phyloP scores from a whole-genome alignment of 257 asterid species.

The Linderniella brevidens region DNA sequence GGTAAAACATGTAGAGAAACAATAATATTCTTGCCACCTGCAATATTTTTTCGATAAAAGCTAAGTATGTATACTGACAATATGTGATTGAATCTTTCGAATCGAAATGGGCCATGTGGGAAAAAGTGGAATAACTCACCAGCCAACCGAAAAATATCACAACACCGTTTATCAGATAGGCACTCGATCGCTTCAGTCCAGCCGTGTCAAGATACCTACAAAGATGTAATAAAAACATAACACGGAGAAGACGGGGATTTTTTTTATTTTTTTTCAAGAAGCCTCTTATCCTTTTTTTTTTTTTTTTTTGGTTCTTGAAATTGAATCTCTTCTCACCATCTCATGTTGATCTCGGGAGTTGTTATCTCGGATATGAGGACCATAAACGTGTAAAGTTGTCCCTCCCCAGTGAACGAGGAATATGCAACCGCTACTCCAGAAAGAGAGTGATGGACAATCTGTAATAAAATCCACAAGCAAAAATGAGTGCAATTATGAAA shows the following conservation, averaged over 20 bases:
- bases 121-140: constrained; percentile 27
- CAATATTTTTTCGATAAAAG: constrained; percentile 11
- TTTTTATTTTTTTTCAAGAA: background rate
- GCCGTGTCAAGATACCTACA: constrained; percentile 78
- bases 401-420: constrained; percentile 81
- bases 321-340: constrained; percentile 59
- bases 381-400: constrained; percentile 96
- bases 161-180: constrained; percentile 65
- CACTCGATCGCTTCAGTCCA: constrained; percentile 73
- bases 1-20: constrained; percentile 73
- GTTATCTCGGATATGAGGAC: constrained; percentile 90
- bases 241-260: background rate
- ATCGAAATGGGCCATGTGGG: background rate
- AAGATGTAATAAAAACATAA: background rate
- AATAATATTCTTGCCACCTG: constrained; percentile 92
- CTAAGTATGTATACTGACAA: background rate
- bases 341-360: constrained; percentile 83
- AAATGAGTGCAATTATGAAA: constrained; percentile 11
- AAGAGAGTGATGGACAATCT: constrained; percentile 89
- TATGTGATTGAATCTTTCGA: background rate
- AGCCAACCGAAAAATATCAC: constrained; percentile 76
- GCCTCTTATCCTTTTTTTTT: too few relatives aligned
- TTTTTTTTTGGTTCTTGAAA: too few relatives aligned
- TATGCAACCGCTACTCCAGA: constrained; percentile 83
- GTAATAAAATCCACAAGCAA: constrained; percentile 22